Conservation (phyloP, 2,329 filamentous ascomycete species). For the Aotearoamyces nothofagi region DNA sequence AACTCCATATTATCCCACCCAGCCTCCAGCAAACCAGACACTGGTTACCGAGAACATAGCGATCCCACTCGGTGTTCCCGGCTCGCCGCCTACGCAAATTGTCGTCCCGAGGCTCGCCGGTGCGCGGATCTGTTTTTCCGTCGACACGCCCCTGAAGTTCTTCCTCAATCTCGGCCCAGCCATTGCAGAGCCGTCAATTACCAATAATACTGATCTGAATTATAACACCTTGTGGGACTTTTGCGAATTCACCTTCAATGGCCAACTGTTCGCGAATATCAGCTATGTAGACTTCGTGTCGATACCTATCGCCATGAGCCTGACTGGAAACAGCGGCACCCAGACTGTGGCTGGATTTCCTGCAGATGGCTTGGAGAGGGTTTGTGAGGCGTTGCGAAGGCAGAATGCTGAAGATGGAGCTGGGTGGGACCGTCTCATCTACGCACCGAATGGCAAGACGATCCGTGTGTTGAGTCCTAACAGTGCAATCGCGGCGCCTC, state of each 20-base stretch:
- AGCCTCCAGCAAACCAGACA: conserved; percentile 33
- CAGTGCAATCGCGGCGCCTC: conserved; percentile 18
- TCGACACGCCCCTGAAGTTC: conserved; percentile 47
- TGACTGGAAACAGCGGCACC: conserved; percentile 26
- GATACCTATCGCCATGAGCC: conserved; percentile 41
- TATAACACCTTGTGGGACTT: conserved; percentile 49
- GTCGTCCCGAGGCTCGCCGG: conserved; percentile 57
- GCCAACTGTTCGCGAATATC: conserved; percentile 52
- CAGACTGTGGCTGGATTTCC: conserved; percentile 43
- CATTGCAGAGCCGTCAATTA: conserved; percentile 60
- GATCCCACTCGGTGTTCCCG: conserved; percentile 47
- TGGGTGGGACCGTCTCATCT: conserved; percentile 39
- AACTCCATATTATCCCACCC: conserved; percentile 48
- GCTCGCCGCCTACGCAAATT: conserved; percentile 39
- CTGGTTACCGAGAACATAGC: conserved; percentile 40
- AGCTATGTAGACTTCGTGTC: conserved; percentile 63
- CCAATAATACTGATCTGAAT: conserved; percentile 48
- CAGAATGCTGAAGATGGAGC: conserved; percentile 38
- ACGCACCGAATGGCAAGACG: conserved; percentile 11
- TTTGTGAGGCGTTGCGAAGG: conserved; percentile 34
- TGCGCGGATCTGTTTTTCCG: conserved; percentile 57
- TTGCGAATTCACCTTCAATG: conserved; percentile 54
- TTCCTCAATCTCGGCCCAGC: conserved; percentile 56
- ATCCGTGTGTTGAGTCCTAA: conserved; percentile 26
- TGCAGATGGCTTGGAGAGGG: conserved; percentile 33